These are phyloP conservation scores for Fusarium odoratissimum DNA, from an alignment of 2,329 filamentous ascomycete genomes.

Conservation along the genomic window DNA sequence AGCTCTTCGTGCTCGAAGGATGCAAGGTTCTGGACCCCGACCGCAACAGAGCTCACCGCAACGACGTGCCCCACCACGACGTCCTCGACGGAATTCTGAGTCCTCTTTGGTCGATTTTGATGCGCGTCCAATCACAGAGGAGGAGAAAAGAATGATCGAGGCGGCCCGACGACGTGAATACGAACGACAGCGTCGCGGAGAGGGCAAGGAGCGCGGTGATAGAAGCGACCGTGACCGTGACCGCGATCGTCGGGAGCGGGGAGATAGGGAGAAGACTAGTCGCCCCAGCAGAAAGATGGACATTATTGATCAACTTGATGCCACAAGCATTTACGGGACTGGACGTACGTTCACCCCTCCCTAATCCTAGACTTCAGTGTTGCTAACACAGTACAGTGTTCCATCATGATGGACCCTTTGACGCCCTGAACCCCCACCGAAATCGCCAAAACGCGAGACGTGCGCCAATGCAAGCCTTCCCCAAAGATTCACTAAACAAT, in stretches of 20 bases:
- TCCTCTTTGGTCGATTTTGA: slow-evolving; percentile 74
- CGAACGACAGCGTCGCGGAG: slow-evolving; percentile 38
- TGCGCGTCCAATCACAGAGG: slow-evolving; percentile 69
- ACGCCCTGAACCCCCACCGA: slow-evolving; percentile 93
- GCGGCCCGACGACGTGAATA: slow-evolving; percentile 47
- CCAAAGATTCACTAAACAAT: slow-evolving; percentile 92
- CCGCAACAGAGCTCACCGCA: slow-evolving; percentile 52
- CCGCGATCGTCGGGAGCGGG: slow-evolving; percentile 39
- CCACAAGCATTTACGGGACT: slow-evolving; percentile 93
- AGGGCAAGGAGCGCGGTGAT: slow-evolving; percentile 39
- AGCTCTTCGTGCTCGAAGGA: slow-evolving; percentile 63
- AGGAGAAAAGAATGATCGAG: slow-evolving; percentile 57
- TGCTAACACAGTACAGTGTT: slow-evolving; percentile 73
- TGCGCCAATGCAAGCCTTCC: slow-evolving; percentile 96
- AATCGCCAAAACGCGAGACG: slow-evolving; percentile 85
- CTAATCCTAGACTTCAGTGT: neutral
- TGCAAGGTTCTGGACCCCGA: slow-evolving; percentile 51
- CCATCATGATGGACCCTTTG: slow-evolving; percentile 97
- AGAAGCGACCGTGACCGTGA: slow-evolving; percentile 53
- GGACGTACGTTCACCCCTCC: slow-evolving; percentile 72
- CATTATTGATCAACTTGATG: slow-evolving; percentile 95
- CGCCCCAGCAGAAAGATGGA: slow-evolving; percentile 72
- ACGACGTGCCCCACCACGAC: slow-evolving; percentile 42
- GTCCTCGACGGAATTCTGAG: slow-evolving; percentile 81
- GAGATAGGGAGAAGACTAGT: slow-evolving; percentile 62